A percentile compares a stretch with the other conserved stretches of the same genome.
Conservation (phyloP, 768 basidiomycete genomes). For the Collybia sordida region DNA sequence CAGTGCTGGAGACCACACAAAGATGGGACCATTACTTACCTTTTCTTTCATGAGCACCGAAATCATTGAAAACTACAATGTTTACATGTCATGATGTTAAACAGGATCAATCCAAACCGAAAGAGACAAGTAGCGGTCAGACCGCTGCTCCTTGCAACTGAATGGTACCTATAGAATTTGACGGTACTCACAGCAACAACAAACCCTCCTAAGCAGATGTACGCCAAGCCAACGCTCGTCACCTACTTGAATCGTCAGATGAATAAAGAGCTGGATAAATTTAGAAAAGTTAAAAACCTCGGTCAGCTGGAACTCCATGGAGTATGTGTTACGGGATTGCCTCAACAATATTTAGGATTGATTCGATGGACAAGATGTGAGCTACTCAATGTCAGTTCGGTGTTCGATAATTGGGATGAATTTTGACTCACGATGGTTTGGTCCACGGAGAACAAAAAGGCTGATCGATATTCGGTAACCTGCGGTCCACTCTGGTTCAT, state of each 20-base stretch:
- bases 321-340: too few species aligned
- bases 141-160: too few species aligned
- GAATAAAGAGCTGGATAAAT: slow-evolving; percentile 12
- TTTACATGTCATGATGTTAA: background rate
- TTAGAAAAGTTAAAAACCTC: slow-evolving; percentile 27
- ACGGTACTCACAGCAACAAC: slow-evolving; percentile 14
- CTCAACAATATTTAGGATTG: too few species aligned
- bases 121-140: too few species aligned
- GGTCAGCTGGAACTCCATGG: slow-evolving; percentile 16
- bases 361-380: too few species aligned
- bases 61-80: slow-evolving; percentile 80
- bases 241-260: too few species aligned
- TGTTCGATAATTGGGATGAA: too few species aligned
- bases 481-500: too few species aligned
- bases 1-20: background rate
- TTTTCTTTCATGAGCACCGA: slow-evolving; percentile 83
- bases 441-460: too few species aligned
- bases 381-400: too few species aligned
- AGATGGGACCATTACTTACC: slow-evolving; percentile 36
- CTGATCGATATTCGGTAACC: too few species aligned
- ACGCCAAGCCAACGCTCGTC: slow-evolving; percentile 52
- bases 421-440: too few species aligned
- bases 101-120: background rate
- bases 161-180: background rate
- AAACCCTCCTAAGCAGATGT: slow-evolving; percentile 61